Percentiles rank a stretch among this genome's conserved stretches.
These are phyloP conservation scores for Lotmaria passim DNA, from an alignment of 208 protist genomes.

Conservation along the genomic window DNA sequence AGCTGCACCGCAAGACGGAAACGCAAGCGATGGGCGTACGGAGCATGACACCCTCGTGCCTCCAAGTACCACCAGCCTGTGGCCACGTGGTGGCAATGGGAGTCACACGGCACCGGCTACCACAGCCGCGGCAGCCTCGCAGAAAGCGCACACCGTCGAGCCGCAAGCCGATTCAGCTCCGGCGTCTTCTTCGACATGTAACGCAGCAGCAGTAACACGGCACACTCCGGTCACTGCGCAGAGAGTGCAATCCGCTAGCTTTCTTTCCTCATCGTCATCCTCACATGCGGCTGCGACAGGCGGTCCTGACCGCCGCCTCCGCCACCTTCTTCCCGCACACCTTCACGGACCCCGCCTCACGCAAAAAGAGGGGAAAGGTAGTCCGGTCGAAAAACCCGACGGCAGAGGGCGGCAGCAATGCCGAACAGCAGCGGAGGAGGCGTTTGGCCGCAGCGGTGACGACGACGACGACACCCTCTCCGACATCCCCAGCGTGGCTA, in stretches of 20 bases:
- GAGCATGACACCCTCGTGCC: too few species aligned
- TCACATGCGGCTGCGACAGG: neutral
- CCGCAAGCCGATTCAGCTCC: too few species aligned
- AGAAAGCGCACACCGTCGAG: too few species aligned
- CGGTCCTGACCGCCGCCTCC: slow-evolving; percentile 17
- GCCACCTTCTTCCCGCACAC: slow-evolving; percentile 13
- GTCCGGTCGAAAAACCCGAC: neutral
- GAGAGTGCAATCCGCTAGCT: too few species aligned
- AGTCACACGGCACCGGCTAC: slow-evolving; percentile 3
- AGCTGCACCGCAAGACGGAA: too few species aligned
- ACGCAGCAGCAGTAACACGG: neutral
- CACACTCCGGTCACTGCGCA: too few species aligned
- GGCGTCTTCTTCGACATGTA: too few species aligned
- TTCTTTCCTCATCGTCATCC: too few species aligned
- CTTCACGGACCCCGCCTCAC: neutral
- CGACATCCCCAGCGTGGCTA: slow-evolving; percentile 9
- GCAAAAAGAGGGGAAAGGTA: neutral
- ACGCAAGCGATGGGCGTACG: too few species aligned
- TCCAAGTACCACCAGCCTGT: too few species aligned
- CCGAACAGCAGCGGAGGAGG: too few species aligned
- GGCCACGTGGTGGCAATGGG: neutral
- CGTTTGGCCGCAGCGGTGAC: neutral
- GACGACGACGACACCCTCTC: neutral
- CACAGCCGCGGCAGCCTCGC: neutral
- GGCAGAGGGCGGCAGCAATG: neutral